Conservation (phyloP, 1,139 yeast genomes). For the Pichia sp. region DNA sequence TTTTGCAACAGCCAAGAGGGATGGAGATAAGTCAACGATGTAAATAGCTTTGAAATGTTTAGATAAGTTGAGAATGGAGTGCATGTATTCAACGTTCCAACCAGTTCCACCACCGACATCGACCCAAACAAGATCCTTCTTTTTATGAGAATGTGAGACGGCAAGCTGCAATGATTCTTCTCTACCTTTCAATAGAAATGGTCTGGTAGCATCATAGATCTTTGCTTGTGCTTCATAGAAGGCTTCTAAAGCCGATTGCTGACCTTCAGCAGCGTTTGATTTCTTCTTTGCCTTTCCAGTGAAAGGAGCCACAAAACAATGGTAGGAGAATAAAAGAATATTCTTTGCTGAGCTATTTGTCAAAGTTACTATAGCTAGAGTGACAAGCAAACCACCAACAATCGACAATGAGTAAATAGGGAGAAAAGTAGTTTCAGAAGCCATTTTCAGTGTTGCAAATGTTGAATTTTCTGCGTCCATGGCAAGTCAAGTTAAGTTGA, state of each 20-base stretch:
- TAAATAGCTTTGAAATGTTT: conserved; percentile 57
- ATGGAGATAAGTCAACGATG: conserved; percentile 69
- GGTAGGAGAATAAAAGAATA: conserved; percentile 29
- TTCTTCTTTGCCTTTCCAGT: conserved; percentile 35
- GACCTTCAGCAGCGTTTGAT: conserved; percentile 35
- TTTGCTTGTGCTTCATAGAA: conserved; percentile 74
- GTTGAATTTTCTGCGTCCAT: too few relatives aligned
- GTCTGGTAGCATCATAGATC: conserved; percentile 65
- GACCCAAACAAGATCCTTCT: conserved; percentile 58
- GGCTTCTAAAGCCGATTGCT: conserved; percentile 61
- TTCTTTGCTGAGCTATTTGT: conserved; percentile 18
- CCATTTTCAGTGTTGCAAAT: too few relatives aligned
- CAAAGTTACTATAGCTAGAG: not conserved
- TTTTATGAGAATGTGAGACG: conserved; percentile 41
- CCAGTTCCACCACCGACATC: conserved; percentile 90
- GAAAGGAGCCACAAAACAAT: conserved; percentile 68
- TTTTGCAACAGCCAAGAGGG: conserved; percentile 65
- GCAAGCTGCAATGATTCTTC: conserved; percentile 57
- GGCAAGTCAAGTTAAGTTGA: too few relatives aligned
- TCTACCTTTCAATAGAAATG: conserved; percentile 61
- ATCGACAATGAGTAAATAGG: conserved; percentile 5
- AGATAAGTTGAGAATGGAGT: conserved; percentile 40
- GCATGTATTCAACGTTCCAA: conserved; percentile 71
- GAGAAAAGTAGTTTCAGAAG: not conserved
- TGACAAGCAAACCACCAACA: conserved; percentile 2